Base-by-base conservation (phyloP, 768 basidiomycete species). In the Panaeolus papilionaceus region DNA sequence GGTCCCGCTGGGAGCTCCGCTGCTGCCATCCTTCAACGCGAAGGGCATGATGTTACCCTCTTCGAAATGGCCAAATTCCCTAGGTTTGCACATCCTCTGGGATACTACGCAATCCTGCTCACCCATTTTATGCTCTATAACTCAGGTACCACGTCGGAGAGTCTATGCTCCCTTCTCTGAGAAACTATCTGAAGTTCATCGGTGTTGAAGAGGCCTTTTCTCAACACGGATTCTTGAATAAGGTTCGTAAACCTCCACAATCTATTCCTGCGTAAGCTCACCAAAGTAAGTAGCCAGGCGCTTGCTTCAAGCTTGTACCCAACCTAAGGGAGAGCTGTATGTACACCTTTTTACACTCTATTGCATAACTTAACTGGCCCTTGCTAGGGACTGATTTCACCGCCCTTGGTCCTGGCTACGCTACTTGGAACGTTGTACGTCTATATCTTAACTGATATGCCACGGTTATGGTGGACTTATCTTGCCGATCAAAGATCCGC, bases 371-470 rank as follows among this genome's bases (percentile, higher is more conserved):
- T 33, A 33, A 33, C 33, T 33, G 33, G 5, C 33, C 33, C 33
- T 33, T 33, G 33, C 33, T 33, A 33, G 33, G 33, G 72, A 85
- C 88, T 3, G 86, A 90, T 71, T 90, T 90, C 70, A 76, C 87
- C 67, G 81, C 82, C 9, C 73, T 84, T 4, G 85, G 86, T 64
- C 81, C 81, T 6, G 71, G 75, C 0, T 88, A 88, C 66, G 76
- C 75, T 61, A 78, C 89, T 0, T 90, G 88, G 88, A 90, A 91
- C 71, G 88, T 91, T 67, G 87, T 86, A 66, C 66, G 86, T 82
- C 39, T 20, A 33, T 33, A 33, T 33, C 33, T 33, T 33, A 33
- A 33, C 33, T 33, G 33, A 33, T 33, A 33, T 33, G 33, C 33
- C 5, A 33, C 33, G 33, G 33, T 33, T 33, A 33, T 2, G 33